Evolutionary conservation across 495 filamentous ascomycete genomes (phyloP).

Genomic region (Cairneyella variabilis): DNA sequence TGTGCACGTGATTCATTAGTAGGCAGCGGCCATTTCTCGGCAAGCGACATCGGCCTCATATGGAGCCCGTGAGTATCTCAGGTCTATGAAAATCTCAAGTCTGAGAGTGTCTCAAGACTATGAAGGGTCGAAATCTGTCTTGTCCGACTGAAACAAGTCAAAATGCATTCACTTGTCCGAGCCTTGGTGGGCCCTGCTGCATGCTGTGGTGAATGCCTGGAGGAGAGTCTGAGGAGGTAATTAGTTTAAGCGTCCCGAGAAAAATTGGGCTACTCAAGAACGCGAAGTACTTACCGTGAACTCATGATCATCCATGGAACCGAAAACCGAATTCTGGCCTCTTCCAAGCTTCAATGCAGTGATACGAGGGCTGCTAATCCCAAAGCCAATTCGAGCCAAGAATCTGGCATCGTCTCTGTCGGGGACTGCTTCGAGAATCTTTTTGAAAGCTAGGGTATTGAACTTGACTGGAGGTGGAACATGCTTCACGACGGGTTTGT

Average conservation of each 20-base stretch:
- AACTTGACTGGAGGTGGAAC: constrained; percentile 25
- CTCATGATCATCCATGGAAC: constrained; percentile 44
- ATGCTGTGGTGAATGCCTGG: not conserved
- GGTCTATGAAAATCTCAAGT: too few relatives aligned
- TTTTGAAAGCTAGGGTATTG: constrained; percentile 32
- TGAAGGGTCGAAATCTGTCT: too few relatives aligned
- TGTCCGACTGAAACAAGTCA: too few relatives aligned
- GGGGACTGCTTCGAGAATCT: constrained; percentile 34
- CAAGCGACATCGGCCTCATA: too few relatives aligned
- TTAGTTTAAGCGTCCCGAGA: too few relatives aligned
- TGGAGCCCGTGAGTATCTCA: too few relatives aligned
- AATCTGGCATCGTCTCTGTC: constrained; percentile 52
- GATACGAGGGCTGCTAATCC: constrained; percentile 51
- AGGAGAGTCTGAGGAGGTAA: constrained; percentile 9
- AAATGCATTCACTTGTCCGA: too few relatives aligned
- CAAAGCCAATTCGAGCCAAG: constrained; percentile 53
- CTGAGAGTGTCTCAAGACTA: too few relatives aligned
- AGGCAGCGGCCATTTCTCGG: too few relatives aligned
- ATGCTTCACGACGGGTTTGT: constrained; percentile 32
- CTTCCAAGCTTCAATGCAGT: constrained; percentile 38
- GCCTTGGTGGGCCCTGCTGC: too few relatives aligned
- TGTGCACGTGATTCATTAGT: too few relatives aligned
- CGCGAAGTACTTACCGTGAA: constrained; percentile 47
- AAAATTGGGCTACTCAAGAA: too few relatives aligned
- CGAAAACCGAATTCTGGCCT: constrained; percentile 39